Conservation (phyloP, 139 green algal species). For the Bryopsis sp. region DNA sequence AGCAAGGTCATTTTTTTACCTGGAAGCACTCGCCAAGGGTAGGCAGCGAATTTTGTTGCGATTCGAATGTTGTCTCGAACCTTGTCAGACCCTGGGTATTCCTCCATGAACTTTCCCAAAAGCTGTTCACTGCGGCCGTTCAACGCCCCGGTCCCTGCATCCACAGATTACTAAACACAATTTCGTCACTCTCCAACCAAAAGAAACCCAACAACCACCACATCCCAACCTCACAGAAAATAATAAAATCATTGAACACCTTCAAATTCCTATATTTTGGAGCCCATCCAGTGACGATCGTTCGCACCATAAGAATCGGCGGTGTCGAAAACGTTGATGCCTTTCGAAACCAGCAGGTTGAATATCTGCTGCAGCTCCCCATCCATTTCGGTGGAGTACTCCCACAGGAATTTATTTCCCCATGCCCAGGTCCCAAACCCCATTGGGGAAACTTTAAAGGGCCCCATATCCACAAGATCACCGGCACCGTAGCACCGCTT, state of each 20-base stretch:
- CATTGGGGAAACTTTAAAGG: constrained; percentile 52
- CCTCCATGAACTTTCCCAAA: constrained; percentile 55
- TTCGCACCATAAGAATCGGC: constrained; percentile 71
- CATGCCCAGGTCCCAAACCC: constrained; percentile 66
- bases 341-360: constrained; percentile 55
- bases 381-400: constrained; percentile 79
- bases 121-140: constrained; percentile 42
- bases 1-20: too few species aligned
- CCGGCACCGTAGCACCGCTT: too few species aligned
- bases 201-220: too few species aligned
- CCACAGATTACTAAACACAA: too few species aligned
- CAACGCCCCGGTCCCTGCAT: not conserved
- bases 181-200: too few species aligned
- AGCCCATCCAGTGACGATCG: constrained; percentile 23
- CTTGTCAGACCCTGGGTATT: constrained; percentile 43
- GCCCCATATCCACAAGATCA: constrained; percentile 33
- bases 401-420: constrained; percentile 66
- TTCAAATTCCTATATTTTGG: not conserved
- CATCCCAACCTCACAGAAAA: too few species aligned
- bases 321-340: constrained; percentile 83
- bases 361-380: constrained; percentile 83
- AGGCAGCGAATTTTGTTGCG: constrained; percentile 75
- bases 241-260: too few species aligned
- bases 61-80: constrained; percentile 39
- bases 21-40: constrained; percentile 60